A percentile compares a stretch with the other conserved stretches of the same genome.
Conservation (phyloP, 202 grass and related monocot species). For the Eragrostis tef region DNA sequence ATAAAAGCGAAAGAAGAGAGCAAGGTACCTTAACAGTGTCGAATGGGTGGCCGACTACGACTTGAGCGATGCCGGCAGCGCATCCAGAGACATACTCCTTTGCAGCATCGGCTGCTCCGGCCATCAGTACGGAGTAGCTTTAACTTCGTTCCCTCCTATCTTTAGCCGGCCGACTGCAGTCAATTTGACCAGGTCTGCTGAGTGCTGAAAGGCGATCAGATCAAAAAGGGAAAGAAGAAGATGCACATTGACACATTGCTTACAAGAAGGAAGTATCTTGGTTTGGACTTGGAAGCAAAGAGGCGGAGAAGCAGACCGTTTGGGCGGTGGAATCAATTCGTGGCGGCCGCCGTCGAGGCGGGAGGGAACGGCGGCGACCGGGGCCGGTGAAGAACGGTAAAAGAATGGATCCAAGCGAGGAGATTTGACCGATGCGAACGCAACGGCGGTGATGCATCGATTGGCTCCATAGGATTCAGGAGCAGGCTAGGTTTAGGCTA, state of each 20-base stretch:
- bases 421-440: not conserved
- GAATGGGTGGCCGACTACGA: constrained; percentile 84
- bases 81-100: constrained; percentile 86
- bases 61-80: constrained; percentile 77
- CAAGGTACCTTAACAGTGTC: constrained; percentile 84
- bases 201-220: not conserved
- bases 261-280: not conserved
- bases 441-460: not conserved
- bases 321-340: not conserved
- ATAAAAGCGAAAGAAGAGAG: not conserved
- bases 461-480: not conserved
- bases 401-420: not conserved
- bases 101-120: constrained; percentile 48
- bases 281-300: not conserved
- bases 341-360: not conserved
- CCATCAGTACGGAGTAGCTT: constrained; percentile 17
- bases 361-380: not conserved
- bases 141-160: not conserved
- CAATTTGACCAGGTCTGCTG: not conserved
- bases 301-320: not conserved
- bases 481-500: too few relatives aligned
- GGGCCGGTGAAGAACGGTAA: not conserved
- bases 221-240: not conserved
- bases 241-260: not conserved
- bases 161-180: not conserved